Conservation (phyloP, 2,329 filamentous ascomycete species). For the Biscogniauxia marginata region DNA sequence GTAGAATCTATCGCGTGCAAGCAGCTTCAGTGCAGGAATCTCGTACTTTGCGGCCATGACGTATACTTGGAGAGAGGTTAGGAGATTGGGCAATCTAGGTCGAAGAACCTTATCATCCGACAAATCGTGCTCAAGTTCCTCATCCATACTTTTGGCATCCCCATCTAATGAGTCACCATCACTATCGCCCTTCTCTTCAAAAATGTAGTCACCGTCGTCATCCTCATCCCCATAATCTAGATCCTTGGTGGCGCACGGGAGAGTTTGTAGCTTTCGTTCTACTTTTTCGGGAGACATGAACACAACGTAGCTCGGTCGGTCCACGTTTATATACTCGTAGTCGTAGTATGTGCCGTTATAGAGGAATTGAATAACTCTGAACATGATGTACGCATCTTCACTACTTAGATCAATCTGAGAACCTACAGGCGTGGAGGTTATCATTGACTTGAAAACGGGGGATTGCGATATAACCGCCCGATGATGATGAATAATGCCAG, state of each 20-base stretch:
- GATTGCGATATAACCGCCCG: too few species aligned
- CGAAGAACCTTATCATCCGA: slow-evolving; percentile 3
- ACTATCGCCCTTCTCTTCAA: neutral
- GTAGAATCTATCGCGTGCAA: slow-evolving; percentile 33
- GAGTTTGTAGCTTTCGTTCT: slow-evolving; percentile 1
- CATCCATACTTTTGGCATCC: neutral
- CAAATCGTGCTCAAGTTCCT: neutral
- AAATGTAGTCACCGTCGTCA: neutral
- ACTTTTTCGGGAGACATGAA: slow-evolving; percentile 6
- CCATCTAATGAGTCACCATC: neutral
- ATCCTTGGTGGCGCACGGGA: slow-evolving; percentile 1
- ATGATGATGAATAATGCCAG: too few species aligned
- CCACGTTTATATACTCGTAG: slow-evolving; percentile 2
- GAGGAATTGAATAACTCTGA: slow-evolving; percentile 6
- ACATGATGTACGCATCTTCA: too few species aligned
- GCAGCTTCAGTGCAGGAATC: slow-evolving; percentile 31
- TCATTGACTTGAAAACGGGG: too few species aligned
- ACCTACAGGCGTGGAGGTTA: too few species aligned
- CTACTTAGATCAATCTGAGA: too few species aligned
- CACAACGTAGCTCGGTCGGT: slow-evolving; percentile 5
- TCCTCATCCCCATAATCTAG: neutral
- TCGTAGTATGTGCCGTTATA: slow-evolving; percentile 11
- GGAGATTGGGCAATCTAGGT: slow-evolving; percentile 13
- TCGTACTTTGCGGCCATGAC: slow-evolving; percentile 38
- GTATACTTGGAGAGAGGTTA: slow-evolving; percentile 29